These are phyloP conservation scores for Rhizopogon vesiculosus DNA, from an alignment of 768 basidiomycete species.

Conservation along the genomic window DNA sequence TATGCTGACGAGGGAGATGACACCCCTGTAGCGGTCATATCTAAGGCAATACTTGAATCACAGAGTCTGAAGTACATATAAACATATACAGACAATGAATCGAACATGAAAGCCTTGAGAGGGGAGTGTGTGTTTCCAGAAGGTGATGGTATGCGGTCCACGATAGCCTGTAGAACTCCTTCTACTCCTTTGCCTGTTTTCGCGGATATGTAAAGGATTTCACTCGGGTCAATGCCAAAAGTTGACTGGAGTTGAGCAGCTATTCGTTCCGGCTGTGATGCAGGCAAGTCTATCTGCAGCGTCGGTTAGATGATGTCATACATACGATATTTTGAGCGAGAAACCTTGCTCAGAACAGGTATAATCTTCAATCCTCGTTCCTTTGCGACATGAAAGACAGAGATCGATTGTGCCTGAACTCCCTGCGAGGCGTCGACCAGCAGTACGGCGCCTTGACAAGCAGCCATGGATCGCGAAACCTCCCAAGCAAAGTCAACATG, in stretches of 20 bases:
- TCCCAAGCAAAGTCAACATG: conserved; percentile 99
- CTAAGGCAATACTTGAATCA: conserved; percentile 34
- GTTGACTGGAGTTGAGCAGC: conserved; percentile 77
- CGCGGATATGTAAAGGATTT: conserved; percentile 81
- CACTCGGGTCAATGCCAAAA: conserved; percentile 71
- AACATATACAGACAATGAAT: conserved; percentile 66
- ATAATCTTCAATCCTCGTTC: conserved; percentile 81
- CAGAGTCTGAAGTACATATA: conserved; percentile 1
- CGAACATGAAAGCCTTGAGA: conserved; percentile 86
- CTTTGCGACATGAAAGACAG: conserved; percentile 85
- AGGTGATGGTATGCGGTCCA: conserved; percentile 84
- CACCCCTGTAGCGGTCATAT: conserved; percentile 94
- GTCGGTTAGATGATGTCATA: conserved; percentile 2
- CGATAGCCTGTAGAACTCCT: conserved; percentile 70
- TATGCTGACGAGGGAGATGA: conserved; percentile 85
- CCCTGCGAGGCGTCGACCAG: conserved; percentile 97
- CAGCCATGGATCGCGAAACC: conserved; percentile 86
- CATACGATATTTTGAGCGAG: conserved; percentile 1
- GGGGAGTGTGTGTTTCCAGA: conserved; percentile 43
- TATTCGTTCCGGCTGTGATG: conserved; percentile 78
- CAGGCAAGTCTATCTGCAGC: conserved; percentile 83
- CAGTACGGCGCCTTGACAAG: conserved; percentile 85
- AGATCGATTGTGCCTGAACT: conserved; percentile 95
- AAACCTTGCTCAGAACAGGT: conserved; percentile 89
- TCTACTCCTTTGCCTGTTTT: conserved; percentile 89